phyloP scores from a whole-genome alignment of 225 moss, liverwort and hornwort genomes.

The Sphagnum tenellum region DNA sequence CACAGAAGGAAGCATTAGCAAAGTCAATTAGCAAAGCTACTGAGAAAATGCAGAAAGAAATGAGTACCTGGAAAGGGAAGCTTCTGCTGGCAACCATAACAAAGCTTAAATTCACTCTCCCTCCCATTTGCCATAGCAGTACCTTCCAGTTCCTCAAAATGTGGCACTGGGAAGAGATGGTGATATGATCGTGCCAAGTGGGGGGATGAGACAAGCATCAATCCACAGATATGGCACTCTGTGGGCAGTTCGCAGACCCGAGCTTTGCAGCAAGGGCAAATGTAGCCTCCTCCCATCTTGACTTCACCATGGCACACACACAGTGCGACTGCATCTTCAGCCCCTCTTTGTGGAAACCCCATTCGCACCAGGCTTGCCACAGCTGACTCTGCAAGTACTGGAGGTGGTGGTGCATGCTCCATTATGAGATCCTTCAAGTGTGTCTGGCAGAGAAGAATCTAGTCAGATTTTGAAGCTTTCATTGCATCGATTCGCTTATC shows the following conservation, averaged over 20 bases:
- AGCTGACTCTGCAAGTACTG: conserved; percentile 75
- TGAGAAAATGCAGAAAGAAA: conserved; percentile 1
- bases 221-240: conserved; percentile 87
- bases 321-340: conserved; percentile 81
- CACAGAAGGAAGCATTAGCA: too few relatives aligned
- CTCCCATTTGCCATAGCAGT: conserved; percentile 39
- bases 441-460: conserved; percentile 20
- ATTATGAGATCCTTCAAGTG: conserved; percentile 88
- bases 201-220: conserved; percentile 91
- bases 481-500: too few relatives aligned
- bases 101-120: conserved; percentile 23
- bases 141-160: conserved; percentile 71
- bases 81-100: conserved; percentile 89
- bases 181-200: conserved; percentile 96
- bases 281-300: conserved; percentile 92
- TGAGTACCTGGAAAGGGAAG: conserved; percentile 72
- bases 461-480: too few relatives aligned
- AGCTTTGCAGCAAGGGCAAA: conserved; percentile 92
- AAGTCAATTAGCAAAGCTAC: too few relatives aligned
- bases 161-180: conserved; percentile 91
- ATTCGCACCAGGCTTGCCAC: conserved; percentile 87
- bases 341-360: conserved; percentile 91
- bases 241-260: conserved; percentile 96
- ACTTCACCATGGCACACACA: conserved; percentile 96
- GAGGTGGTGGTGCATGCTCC: conserved; percentile 97